These are phyloP conservation scores for Vanrija pseudolonga DNA, from an alignment of 1,284 basidiomycete genomes.

Conservation along the genomic window DNA sequence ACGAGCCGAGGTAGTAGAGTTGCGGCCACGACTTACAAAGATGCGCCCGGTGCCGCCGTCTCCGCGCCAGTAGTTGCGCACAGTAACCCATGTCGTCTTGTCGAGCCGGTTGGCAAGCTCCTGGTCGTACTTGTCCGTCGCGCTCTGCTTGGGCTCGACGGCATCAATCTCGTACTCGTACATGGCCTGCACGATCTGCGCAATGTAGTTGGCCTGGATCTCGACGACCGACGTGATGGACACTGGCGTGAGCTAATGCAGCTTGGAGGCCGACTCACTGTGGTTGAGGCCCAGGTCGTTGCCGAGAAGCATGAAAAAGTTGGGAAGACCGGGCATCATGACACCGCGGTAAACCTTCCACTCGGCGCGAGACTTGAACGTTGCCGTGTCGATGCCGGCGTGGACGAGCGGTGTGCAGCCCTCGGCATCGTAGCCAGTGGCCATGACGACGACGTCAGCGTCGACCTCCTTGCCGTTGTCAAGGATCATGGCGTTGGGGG, in stretches of 20 bases:
- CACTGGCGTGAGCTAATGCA: slow-evolving; percentile 4
- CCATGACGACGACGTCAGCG: slow-evolving; percentile 23
- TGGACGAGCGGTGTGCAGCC: neutral
- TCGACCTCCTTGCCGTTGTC: slow-evolving; percentile 15
- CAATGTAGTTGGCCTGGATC: slow-evolving; percentile 14
- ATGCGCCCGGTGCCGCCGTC: slow-evolving; percentile 12
- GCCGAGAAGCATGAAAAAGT: slow-evolving; percentile 27
- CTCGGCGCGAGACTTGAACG: slow-evolving; percentile 1
- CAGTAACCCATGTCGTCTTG: slow-evolving; percentile 8
- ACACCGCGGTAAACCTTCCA: neutral
- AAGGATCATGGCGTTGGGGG: slow-evolving; percentile 7
- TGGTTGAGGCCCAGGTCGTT: slow-evolving; percentile 27
- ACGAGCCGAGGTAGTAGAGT: neutral
- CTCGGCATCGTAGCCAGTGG: slow-evolving; percentile 8
- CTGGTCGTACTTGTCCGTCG: slow-evolving; percentile 17
- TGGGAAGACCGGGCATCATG: slow-evolving; percentile 22
- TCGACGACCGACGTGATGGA: slow-evolving; percentile 10
- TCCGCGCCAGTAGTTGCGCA: slow-evolving; percentile 13
- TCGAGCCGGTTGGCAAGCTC: slow-evolving; percentile 18
- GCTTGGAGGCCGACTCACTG: slow-evolving; percentile 10
- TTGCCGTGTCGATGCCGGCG: neutral
- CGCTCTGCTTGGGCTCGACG: slow-evolving; percentile 5
- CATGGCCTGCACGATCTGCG: slow-evolving; percentile 9
- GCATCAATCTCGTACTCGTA: slow-evolving; percentile 2
- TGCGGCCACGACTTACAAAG: slow-evolving; percentile 7